Conservation (phyloP, 2,329 filamentous ascomycete genomes). For the Cladorrhinum sp. region DNA sequence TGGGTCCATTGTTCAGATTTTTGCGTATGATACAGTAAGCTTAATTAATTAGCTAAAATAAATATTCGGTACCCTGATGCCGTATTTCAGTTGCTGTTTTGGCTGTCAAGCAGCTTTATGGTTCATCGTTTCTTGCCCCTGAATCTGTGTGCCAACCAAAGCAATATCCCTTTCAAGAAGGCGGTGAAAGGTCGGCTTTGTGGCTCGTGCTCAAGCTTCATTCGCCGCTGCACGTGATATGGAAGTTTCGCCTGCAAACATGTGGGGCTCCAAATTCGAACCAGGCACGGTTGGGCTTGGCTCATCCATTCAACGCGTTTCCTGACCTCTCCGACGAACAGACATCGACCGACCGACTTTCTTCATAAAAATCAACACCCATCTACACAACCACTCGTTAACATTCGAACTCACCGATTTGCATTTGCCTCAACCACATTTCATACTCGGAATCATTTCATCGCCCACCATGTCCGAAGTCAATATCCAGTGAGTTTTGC, state of each 20-base stretch:
- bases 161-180: too few relatives aligned
- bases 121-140: too few relatives aligned
- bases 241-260: neutral
- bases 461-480: constrained; percentile 57
- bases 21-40: neutral
- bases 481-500: constrained; percentile 64
- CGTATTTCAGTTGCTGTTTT: too few relatives aligned
- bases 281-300: neutral
- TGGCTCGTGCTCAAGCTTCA: neutral
- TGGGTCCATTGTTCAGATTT: neutral
- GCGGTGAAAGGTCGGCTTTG: too few relatives aligned
- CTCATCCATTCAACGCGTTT: constrained; percentile 3
- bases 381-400: neutral
- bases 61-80: neutral
- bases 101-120: too few relatives aligned
- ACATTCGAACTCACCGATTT: neutral
- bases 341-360: neutral
- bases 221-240: neutral
- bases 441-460: constrained; percentile 17
- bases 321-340: neutral
- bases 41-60: neutral
- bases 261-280: constrained; percentile 3
- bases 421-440: neutral
- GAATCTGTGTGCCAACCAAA: too few relatives aligned
- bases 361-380: too few relatives aligned